phyloP scores from a whole-genome alignment of 192 early-diverging fungal species.

The Umbelopsis sp. region DNA sequence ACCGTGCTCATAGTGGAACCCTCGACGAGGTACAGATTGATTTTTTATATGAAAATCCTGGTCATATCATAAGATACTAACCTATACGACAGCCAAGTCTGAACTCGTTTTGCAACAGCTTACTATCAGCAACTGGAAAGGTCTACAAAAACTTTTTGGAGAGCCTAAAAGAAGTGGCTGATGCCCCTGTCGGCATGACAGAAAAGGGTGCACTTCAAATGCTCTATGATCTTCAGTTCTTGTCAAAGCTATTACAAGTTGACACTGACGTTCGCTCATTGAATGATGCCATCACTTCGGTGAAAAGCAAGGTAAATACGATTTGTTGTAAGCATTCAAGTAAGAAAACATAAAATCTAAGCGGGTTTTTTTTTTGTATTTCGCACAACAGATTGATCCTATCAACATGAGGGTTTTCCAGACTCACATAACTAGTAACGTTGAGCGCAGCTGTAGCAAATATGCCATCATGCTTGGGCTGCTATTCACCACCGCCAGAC shows the following conservation, averaged over 20 bases:
- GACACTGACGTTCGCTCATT: neutral
- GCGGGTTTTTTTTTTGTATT: neutral
- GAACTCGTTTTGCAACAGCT: neutral
- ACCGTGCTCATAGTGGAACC: conserved; percentile 43
- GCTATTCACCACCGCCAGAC: conserved; percentile 48
- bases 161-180: neutral
- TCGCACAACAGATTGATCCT: conserved; percentile 63
- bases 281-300: neutral
- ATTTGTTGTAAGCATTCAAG: neutral
- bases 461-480: conserved; percentile 55
- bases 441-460: conserved; percentile 61
- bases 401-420: conserved; percentile 63
- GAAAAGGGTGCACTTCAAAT: conserved; percentile 65
- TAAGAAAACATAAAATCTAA: neutral
- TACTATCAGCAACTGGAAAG: neutral
- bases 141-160: neutral
- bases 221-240: conserved; percentile 63
- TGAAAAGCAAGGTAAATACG: conserved; percentile 21
- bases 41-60: neutral
- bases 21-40: conserved; percentile 49
- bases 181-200: conserved; percentile 24
- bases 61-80: neutral
- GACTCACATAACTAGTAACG: conserved; percentile 48
- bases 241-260: conserved; percentile 52
- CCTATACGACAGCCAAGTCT: neutral